Percentiles rank a stretch among this genome's conserved stretches.
These are phyloP conservation scores for Periglandula ipomoeae DNA, from an alignment of 2,329 filamentous ascomycete genomes.

Conservation along the genomic window DNA sequence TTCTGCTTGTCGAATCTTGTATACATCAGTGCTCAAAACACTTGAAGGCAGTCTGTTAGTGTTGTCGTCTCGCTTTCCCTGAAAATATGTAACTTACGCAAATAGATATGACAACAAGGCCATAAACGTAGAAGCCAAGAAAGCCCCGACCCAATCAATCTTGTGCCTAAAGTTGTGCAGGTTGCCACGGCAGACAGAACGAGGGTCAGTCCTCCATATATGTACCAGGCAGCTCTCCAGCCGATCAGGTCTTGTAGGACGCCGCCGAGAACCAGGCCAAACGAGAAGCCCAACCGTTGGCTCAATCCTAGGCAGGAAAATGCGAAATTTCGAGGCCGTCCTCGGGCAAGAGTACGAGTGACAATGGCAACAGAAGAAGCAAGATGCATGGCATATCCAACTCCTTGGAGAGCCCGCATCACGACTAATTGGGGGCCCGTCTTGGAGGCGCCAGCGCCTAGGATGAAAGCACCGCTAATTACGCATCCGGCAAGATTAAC, in stretches of 20 bases:
- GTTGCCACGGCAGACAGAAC: conserved; percentile 25
- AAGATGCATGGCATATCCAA: conserved; percentile 26
- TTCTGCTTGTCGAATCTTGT: conserved; percentile 30
- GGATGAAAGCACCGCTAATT: conserved; percentile 18
- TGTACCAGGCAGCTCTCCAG: conserved; percentile 39
- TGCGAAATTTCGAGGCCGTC: conserved; percentile 28
- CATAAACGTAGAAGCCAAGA: conserved; percentile 35
- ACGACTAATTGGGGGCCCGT: conserved; percentile 25
- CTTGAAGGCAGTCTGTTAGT: conserved; percentile 9
- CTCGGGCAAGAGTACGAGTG: conserved; percentile 19
- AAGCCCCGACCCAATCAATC: conserved; percentile 45
- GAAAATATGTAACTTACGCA: conserved; percentile 29
- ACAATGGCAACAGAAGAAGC: conserved; percentile 27
- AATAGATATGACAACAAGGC: conserved; percentile 43
- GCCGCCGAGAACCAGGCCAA: conserved; percentile 41
- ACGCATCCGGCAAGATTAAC: conserved; percentile 26
- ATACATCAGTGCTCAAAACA: conserved; percentile 27
- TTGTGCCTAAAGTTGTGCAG: conserved; percentile 21
- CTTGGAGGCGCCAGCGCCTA: conserved; percentile 19
- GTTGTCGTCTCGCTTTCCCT: too few relatives aligned
- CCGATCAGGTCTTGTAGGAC: conserved; percentile 36
- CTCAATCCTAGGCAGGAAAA: conserved; percentile 36
- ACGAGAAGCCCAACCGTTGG: conserved; percentile 38
- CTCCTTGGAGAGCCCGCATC: conserved; percentile 31
- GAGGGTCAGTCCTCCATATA: conserved; percentile 26